Percentiles rank a stretch among this genome's conserved stretches.
Conservation (phyloP, 768 basidiomycete species). For the Imleria badia region DNA sequence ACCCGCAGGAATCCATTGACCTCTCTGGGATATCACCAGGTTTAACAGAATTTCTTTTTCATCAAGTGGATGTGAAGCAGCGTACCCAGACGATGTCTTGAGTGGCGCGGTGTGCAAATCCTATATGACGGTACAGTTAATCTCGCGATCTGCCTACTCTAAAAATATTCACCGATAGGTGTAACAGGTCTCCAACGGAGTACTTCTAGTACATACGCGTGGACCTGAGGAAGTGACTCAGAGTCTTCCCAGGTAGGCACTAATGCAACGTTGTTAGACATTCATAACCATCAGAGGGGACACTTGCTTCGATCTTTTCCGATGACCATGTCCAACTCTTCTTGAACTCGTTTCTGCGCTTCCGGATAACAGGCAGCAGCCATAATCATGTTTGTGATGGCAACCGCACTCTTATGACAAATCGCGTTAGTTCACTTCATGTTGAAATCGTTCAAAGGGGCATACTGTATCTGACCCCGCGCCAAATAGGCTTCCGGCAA, state of each 20-base stretch:
- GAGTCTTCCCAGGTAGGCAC: constrained; percentile 38
- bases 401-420: constrained; percentile 41
- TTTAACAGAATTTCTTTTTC: constrained; percentile 37
- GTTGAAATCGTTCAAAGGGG: background rate
- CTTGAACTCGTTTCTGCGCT: constrained; percentile 48
- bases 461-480: constrained; percentile 55
- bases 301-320: constrained; percentile 35
- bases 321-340: constrained; percentile 52
- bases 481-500: constrained; percentile 58
- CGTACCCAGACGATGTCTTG: constrained; percentile 60
- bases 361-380: constrained; percentile 55
- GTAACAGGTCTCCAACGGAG: constrained; percentile 37
- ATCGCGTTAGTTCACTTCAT: background rate
- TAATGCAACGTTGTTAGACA: constrained; percentile 1
- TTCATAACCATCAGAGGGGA: background rate
- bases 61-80: background rate
- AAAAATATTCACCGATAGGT: constrained; percentile 19
- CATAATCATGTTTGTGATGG: constrained; percentile 50
- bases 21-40: constrained; percentile 8
- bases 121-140: constrained; percentile 3
- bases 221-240: constrained; percentile 33
- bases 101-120: constrained; percentile 61
- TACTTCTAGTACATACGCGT: constrained; percentile 36
- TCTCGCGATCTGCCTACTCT: background rate
- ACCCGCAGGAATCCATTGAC: constrained; percentile 21